A percentile compares a stretch with the other conserved stretches of the same genome.
phyloP scores from a whole-genome alignment of 106 monocot genomes.

The Agapanthus africanus region DNA sequence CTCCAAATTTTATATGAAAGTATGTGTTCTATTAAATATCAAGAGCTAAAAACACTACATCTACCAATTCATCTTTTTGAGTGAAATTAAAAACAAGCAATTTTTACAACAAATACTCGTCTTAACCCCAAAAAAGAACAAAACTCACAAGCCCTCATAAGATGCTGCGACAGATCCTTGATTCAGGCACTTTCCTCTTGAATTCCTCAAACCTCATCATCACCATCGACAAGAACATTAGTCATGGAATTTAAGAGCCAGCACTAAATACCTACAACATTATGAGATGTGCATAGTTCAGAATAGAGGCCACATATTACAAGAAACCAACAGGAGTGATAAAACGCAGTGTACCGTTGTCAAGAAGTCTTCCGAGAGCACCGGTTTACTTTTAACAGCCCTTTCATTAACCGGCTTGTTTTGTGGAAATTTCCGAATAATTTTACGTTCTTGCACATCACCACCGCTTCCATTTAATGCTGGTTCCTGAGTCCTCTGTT shows the following conservation, averaged over 20 bases:
- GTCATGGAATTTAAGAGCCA: not conserved
- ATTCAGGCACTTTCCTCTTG: not conserved
- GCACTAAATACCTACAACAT: slow-evolving; percentile 1
- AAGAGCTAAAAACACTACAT: no score
- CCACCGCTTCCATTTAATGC: not conserved
- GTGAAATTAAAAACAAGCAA: not conserved
- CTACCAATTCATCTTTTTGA: no score
- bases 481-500: slow-evolving; percentile 9
- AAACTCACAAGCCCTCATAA: no score
- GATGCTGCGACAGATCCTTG: no score
- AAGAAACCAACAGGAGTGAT: not conserved
- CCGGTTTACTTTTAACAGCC: slow-evolving; percentile 8
- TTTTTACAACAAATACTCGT: not conserved
- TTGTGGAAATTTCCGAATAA: slow-evolving; percentile 21
- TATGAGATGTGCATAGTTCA: not conserved
- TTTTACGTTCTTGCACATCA: slow-evolving; percentile 7
- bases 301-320: not conserved
- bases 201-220: not conserved
- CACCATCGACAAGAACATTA: no score
- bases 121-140: not conserved
- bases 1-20: no score
- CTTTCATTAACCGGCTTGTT: slow-evolving; percentile 17
- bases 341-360: slow-evolving; percentile 11
- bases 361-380: slow-evolving; percentile 19
- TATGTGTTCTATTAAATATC: no score